Conservation (phyloP, 2,329 filamentous ascomycete species). For the Amylocarpus encephaloides region DNA sequence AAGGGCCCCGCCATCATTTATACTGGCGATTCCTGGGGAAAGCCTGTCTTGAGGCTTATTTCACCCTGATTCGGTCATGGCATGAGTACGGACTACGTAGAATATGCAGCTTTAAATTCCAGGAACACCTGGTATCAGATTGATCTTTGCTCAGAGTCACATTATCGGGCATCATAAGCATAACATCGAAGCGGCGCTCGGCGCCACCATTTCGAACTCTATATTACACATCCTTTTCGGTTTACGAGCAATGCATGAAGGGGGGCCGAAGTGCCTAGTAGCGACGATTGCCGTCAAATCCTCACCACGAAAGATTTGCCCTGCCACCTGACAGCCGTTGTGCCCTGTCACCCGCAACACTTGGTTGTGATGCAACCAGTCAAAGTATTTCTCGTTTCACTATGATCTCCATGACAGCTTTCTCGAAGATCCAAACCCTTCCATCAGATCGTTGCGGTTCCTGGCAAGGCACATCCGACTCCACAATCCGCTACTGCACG, state of each 20-base stretch:
- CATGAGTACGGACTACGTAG: too few species aligned
- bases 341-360: slow-evolving; percentile 4
- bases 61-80: slow-evolving; percentile 8
- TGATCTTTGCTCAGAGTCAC: slow-evolving; percentile 16
- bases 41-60: slow-evolving; percentile 3
- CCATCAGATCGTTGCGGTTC: slow-evolving; percentile 22
- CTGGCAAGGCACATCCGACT: slow-evolving; percentile 16
- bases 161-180: slow-evolving; percentile 19
- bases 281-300: slow-evolving; percentile 5
- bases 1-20: slow-evolving; percentile 14
- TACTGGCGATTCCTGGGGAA: slow-evolving; percentile 15
- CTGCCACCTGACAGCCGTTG: slow-evolving; percentile 13
- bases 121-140: slow-evolving; percentile 25
- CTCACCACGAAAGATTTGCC: slow-evolving; percentile 8
- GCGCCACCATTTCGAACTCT: slow-evolving; percentile 10
- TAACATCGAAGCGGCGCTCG: slow-evolving; percentile 8
- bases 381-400: slow-evolving; percentile 15
- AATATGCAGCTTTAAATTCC: slow-evolving; percentile 20
- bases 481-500: slow-evolving; percentile 18
- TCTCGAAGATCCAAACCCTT: slow-evolving; percentile 20
- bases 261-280: slow-evolving; percentile 23
- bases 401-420: slow-evolving; percentile 12
- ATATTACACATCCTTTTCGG: slow-evolving; percentile 13
- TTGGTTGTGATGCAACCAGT: slow-evolving; percentile 10
- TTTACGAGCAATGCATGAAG: slow-evolving; percentile 16